A percentile compares a stretch with the other conserved stretches of the same genome.
phyloP scores from a whole-genome alignment of 345 rosid genomes.

The Eucalyptus brandiana region DNA sequence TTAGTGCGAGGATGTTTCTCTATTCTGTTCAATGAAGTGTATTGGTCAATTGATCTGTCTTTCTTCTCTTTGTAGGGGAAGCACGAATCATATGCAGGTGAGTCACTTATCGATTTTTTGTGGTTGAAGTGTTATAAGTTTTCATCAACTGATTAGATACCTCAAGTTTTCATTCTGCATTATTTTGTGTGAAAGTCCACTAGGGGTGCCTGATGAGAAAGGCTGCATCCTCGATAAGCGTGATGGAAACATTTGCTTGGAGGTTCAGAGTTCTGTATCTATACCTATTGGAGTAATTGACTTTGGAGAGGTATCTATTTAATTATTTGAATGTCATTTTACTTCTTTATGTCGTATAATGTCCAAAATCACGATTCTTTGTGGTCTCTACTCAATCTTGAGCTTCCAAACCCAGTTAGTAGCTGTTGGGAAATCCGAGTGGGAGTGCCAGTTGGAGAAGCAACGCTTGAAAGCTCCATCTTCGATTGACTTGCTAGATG shows the following conservation, averaged over 20 bases:
- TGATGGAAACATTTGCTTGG: background rate
- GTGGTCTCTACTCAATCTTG: background rate
- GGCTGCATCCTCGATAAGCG: no score
- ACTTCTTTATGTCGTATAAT: background rate
- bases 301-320: slow-evolving; percentile 34
- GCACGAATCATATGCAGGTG: no score
- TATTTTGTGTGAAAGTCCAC: no score
- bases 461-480: background rate
- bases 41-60: no score
- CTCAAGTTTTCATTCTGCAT: no score
- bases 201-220: no score
- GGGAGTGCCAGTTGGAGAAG: slow-evolving; percentile 36
- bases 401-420: background rate
- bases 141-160: no score
- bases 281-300: slow-evolving; percentile 50
- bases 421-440: slow-evolving; percentile 14
- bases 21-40: background rate
- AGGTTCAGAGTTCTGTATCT: slow-evolving; percentile 28
- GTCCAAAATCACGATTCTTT: background rate
- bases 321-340: background rate
- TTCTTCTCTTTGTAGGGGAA: no score
- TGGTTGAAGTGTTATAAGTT: no score
- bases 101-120: no score
- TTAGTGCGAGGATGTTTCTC: background rate
- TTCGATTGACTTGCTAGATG: no score